Conservation (phyloP, 2,329 filamentous ascomycete genomes). For the Colletotrichum sp. region DNA sequence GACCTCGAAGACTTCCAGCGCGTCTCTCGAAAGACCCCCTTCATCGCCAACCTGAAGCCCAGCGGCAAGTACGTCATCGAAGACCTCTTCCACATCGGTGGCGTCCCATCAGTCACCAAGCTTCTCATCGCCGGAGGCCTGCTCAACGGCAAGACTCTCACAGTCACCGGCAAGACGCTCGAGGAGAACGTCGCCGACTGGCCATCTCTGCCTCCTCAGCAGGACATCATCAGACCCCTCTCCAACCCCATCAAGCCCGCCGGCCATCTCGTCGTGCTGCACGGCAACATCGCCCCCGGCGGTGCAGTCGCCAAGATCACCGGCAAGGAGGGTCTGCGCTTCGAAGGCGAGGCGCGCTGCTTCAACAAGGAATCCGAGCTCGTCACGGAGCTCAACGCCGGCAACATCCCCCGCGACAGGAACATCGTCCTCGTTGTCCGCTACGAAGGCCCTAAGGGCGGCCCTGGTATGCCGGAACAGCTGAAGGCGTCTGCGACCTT, state of each 20-base stretch:
- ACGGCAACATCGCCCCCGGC: slow-evolving; percentile 85
- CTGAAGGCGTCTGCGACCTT: slow-evolving; percentile 87
- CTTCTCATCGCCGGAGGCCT: slow-evolving; percentile 77
- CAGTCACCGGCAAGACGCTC: slow-evolving; percentile 84
- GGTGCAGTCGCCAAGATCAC: slow-evolving; percentile 97
- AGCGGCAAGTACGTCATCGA: slow-evolving; percentile 87
- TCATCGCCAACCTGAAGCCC: slow-evolving; percentile 85
- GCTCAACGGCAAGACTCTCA: slow-evolving; percentile 78
- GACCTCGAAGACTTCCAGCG: slow-evolving; percentile 84
- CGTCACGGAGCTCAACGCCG: slow-evolving; percentile 75
- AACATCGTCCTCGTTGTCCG: slow-evolving; percentile 90
- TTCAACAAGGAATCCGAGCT: slow-evolving; percentile 87
- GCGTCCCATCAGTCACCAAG: slow-evolving; percentile 85
- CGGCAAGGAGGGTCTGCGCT: slow-evolving; percentile 86
- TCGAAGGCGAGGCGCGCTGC: slow-evolving; percentile 80
- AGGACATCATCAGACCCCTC: slow-evolving; percentile 82
- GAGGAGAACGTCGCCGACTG: slow-evolving; percentile 80
- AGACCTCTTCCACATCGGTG: slow-evolving; percentile 85
- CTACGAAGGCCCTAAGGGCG: slow-evolving; percentile 94
- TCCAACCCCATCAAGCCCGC: slow-evolving; percentile 76
- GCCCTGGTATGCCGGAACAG: slow-evolving; percentile 96
- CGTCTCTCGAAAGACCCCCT: slow-evolving; percentile 82
- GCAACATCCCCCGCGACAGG: slow-evolving; percentile 62
- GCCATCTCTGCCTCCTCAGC: slow-evolving; percentile 77
- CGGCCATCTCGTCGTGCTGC: slow-evolving; percentile 87